Evolutionary conservation across 2,329 filamentous ascomycete genomes (phyloP), one percentile per base, ranked within the genome.

Genomic region (Grosmannia penicillata): DNA sequence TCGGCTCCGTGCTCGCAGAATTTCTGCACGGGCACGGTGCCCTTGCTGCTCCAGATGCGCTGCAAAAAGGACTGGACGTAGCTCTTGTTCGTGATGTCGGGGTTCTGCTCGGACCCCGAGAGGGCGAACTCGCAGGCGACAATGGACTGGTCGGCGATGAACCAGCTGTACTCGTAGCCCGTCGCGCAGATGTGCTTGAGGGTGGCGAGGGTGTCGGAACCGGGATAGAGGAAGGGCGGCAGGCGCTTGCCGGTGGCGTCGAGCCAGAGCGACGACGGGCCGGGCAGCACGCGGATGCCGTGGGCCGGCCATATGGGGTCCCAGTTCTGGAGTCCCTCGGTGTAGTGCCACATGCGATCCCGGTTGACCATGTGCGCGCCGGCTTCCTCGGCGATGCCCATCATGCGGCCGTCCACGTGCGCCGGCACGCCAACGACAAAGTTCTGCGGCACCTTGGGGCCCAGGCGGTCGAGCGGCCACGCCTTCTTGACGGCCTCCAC

Each of bases 341-440:
- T 76, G 49, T 78, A 78, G 51, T 77, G 72, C 73, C 73, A 78
- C 72, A 77, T 76, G 31, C 73, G 59, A 48, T 77, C 73, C 35
- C 66, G 62, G 53, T 78, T 77, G 56, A 77, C 61, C 42, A 75
- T 49, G 41, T 62, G 58, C 1, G 68, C 73, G 8, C 73, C 73
- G 2, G 58, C 62, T 1, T 48, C 38, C 50, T 73, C 63, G 3
- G 70, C 53, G 36, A 77, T 75, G 26, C 56, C 64, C 32, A 78
- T 65, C 70, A 76, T 75, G 37, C 71, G 65, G 3, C 73, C 73
- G 45, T 78, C 73, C n/a, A 78, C 73, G 45, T 77, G 71, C 0
- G 69, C 70, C 0, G 73, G 73, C 3, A 78, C 73, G 8, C 73
- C 73, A 13, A 74, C 51, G 30, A 77, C 70, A 44, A 77, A 74